Evolutionary conservation across 495 filamentous ascomycete species (phyloP).

Genomic region (Podospora tetraspora): DNA sequence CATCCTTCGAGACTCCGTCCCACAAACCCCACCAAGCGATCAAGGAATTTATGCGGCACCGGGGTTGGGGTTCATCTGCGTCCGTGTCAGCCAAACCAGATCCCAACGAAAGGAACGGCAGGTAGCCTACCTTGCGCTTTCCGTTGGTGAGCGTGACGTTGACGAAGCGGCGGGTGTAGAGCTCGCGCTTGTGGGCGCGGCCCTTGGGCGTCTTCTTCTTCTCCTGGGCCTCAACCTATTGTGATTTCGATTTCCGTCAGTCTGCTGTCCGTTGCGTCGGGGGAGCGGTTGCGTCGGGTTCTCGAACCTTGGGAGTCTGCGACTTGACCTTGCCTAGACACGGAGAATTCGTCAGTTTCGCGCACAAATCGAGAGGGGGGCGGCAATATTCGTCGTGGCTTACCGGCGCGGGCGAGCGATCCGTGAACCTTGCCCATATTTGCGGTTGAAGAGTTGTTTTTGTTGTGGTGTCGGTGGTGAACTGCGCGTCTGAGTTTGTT

Average conservation of each 20-base stretch:
- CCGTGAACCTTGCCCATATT: conserved; percentile 90
- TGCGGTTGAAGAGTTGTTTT: not conserved
- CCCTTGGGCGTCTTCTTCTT: conserved; percentile 94
- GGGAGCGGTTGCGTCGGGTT: not conserved
- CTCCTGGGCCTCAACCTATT: conserved; percentile 76
- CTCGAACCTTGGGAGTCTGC: conserved; percentile 46
- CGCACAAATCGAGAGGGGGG: conserved; percentile 4
- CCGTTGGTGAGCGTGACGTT: conserved; percentile 92
- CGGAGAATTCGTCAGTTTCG: conserved; percentile 13
- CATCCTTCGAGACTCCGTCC: not conserved
- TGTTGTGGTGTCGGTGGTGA: not conserved
- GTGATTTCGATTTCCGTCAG: not conserved
- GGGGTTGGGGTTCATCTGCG: conserved; percentile 48
- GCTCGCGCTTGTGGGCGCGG: conserved; percentile 93
- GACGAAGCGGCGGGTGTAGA: conserved; percentile 96
- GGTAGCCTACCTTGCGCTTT: conserved; percentile 80
- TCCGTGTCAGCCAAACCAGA: not conserved
- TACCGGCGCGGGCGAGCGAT: conserved; percentile 90
- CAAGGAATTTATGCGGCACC: conserved; percentile 32
- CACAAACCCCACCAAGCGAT: not conserved
- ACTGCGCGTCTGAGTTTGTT: not conserved
- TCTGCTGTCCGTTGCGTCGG: not conserved
- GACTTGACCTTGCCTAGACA: conserved; percentile 44
- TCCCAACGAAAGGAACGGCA: too few species aligned
- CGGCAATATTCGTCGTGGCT: conserved; percentile 3